Conservation (phyloP, 2,329 filamentous ascomycete genomes). For the Graphilbum ipis-grandicollis region DNA sequence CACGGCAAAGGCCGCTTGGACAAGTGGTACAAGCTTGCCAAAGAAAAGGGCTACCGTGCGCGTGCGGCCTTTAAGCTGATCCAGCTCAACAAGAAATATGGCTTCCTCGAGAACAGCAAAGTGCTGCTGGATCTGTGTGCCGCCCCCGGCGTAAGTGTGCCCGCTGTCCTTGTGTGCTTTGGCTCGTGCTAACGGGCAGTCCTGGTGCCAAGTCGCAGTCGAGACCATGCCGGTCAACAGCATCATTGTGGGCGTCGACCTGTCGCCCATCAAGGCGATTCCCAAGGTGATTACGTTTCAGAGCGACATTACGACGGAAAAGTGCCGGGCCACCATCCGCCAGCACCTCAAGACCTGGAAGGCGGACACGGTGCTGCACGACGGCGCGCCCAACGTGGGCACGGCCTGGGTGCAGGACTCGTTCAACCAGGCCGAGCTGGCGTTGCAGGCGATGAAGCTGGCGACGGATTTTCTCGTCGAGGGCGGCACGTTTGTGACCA, state of each 20-base stretch:
- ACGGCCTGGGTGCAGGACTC: conserved; percentile 97
- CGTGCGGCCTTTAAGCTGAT: conserved; percentile 96
- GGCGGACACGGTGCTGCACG: conserved; percentile 86
- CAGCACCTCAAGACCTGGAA: conserved; percentile 92
- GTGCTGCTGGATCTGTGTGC: conserved; percentile 95
- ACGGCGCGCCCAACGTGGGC: conserved; percentile 95
- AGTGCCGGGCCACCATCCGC: conserved; percentile 78
- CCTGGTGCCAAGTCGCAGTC: conserved; percentile 91
- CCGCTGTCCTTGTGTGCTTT: neutral
- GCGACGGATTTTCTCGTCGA: conserved; percentile 84
- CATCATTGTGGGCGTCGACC: conserved; percentile 86
- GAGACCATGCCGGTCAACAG: conserved; percentile 85
- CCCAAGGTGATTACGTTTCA: conserved; percentile 90
- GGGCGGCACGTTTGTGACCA: conserved; percentile 88
- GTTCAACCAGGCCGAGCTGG: conserved; percentile 90
- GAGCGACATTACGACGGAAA: conserved; percentile 94
- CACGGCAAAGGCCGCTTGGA: conserved; percentile 96
- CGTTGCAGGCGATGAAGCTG: conserved; percentile 76
- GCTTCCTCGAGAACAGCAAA: conserved; percentile 91
- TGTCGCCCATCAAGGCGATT: conserved; percentile 89
- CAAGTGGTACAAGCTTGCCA: conserved; percentile 97
- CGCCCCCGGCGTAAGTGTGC: conserved; percentile 63
- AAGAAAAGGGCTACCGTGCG: conserved; percentile 93
- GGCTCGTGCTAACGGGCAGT: too few relatives aligned
- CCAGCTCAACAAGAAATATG: conserved; percentile 98